Conservation (phyloP, 768 basidiomycete species). For the Leucocoprinus leucothites region DNA sequence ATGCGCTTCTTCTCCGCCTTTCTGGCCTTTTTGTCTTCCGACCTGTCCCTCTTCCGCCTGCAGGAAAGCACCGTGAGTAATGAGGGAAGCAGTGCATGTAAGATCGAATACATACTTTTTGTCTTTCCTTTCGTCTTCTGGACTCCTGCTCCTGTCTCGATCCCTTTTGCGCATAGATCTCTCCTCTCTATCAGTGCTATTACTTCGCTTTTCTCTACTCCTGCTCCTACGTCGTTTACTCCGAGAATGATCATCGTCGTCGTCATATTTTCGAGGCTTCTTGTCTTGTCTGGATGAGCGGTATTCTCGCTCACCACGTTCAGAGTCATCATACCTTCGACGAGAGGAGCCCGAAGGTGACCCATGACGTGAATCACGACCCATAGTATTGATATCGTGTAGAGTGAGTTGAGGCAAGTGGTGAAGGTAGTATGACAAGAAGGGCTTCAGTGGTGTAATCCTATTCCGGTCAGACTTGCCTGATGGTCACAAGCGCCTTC, state of each 20-base stretch:
- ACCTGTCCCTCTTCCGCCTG: conserved; percentile 83
- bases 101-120: conserved; percentile 38
- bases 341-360: conserved; percentile 31
- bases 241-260: conserved; percentile 27
- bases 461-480: conserved; percentile 38
- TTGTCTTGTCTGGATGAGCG: conserved; percentile 32
- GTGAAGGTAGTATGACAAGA: not conserved
- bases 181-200: conserved; percentile 26
- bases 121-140: conserved; percentile 36
- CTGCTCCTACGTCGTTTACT: conserved; percentile 28
- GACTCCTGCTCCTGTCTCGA: conserved; percentile 35
- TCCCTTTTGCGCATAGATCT: conserved; percentile 25
- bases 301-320: conserved; percentile 30
- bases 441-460: not conserved
- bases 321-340: conserved; percentile 35
- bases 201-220: conserved; percentile 25
- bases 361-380: conserved; percentile 47
- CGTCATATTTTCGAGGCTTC: conserved; percentile 20
- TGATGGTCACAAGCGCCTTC: not conserved
- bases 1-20: conserved; percentile 86
- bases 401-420: not conserved
- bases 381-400: conserved; percentile 31
- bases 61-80: conserved; percentile 4
- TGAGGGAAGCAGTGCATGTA: conserved; percentile 9
- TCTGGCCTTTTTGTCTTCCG: conserved; percentile 79